Evolutionary conservation across 805 yeast genomes (phyloP).

Genomic region (Monosporozyma yasuniensis): DNA sequence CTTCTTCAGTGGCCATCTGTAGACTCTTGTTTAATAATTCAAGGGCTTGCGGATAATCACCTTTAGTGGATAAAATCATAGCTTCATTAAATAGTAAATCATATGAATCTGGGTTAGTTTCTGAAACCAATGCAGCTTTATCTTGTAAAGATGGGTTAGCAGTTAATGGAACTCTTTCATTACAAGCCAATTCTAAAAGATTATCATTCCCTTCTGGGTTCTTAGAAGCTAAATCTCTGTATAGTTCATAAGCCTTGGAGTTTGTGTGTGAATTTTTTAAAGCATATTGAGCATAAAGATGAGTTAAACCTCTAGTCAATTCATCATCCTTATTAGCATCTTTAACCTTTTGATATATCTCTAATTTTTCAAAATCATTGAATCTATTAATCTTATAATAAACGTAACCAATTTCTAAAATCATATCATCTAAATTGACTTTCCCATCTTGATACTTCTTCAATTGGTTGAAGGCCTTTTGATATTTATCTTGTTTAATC

Average conservation of each 20-base stretch:
- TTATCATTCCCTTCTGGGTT: conserved; percentile 31
- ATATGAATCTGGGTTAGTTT: conserved; percentile 34
- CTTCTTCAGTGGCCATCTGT: conserved; percentile 33
- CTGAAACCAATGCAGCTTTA: conserved; percentile 8
- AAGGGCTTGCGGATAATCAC: conserved; percentile 35
- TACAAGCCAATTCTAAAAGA: conserved; percentile 52
- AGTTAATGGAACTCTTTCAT: conserved; percentile 59
- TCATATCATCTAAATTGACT: background rate
- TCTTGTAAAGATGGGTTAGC: conserved; percentile 28
- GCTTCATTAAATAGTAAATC: conserved; percentile 62
- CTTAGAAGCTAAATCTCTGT: conserved; percentile 36
- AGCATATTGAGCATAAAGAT: conserved; percentile 44
- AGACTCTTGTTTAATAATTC: conserved; percentile 39
- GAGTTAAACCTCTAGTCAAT: conserved; percentile 34
- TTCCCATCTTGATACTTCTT: conserved; percentile 28
- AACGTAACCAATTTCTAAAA: conserved; percentile 51
- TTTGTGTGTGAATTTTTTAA: conserved; percentile 42
- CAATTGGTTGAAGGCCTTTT: conserved; percentile 40
- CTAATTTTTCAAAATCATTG: conserved; percentile 6
- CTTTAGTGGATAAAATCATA: conserved; percentile 40
- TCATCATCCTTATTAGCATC: conserved; percentile 11
- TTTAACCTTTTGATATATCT: conserved; percentile 9
- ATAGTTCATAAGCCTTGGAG: conserved; percentile 42
- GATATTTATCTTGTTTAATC: conserved; percentile 57
- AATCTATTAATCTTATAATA: conserved; percentile 47